Conservation (phyloP, 495 filamentous ascomycete species). For the Aspergillus baeticus region DNA sequence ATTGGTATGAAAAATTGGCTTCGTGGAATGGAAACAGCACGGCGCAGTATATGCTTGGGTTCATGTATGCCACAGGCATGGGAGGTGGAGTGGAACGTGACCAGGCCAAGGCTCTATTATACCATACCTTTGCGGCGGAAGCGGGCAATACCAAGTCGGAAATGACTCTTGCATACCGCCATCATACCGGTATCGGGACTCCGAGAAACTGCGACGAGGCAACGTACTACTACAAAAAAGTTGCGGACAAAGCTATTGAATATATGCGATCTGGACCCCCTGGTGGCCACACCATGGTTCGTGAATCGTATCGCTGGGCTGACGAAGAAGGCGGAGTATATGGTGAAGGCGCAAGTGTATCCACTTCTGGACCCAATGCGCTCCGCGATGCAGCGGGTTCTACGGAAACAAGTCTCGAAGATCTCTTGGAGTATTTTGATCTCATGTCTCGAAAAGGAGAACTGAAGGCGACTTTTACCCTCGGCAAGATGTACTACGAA, state of each 20-base stretch:
- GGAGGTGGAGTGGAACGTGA: constrained; percentile 80
- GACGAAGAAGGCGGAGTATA: constrained; percentile 93
- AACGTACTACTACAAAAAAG: constrained; percentile 83
- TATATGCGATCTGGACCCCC: constrained; percentile 88
- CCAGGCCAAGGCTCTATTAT: constrained; percentile 88
- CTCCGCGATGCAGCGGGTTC: constrained; percentile 66
- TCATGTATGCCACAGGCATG: constrained; percentile 94
- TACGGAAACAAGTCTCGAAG: constrained; percentile 79
- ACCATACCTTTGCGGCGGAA: constrained; percentile 91
- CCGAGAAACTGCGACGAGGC: constrained; percentile 84
- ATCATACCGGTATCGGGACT: constrained; percentile 82
- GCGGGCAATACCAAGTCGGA: constrained; percentile 80
- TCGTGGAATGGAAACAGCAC: constrained; percentile 79
- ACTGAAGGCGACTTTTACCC: constrained; percentile 83
- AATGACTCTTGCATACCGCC: constrained; percentile 90
- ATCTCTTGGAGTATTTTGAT: constrained; percentile 92
- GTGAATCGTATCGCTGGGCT: constrained; percentile 71
- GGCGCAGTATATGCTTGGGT: constrained; percentile 91
- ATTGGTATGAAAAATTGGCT: constrained; percentile 77
- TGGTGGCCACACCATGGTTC: constrained; percentile 74
- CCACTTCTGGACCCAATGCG: constrained; percentile 85
- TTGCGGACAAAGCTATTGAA: constrained; percentile 88
- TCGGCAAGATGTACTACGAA: constrained; percentile 89
- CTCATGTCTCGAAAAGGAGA: constrained; percentile 93
- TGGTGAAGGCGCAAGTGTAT: constrained; percentile 89